Percentiles rank a stretch among this genome's conserved stretches.
phyloP scores from a whole-genome alignment of 2,329 filamentous ascomycete genomes.

The Epichloe sylvatica region DNA sequence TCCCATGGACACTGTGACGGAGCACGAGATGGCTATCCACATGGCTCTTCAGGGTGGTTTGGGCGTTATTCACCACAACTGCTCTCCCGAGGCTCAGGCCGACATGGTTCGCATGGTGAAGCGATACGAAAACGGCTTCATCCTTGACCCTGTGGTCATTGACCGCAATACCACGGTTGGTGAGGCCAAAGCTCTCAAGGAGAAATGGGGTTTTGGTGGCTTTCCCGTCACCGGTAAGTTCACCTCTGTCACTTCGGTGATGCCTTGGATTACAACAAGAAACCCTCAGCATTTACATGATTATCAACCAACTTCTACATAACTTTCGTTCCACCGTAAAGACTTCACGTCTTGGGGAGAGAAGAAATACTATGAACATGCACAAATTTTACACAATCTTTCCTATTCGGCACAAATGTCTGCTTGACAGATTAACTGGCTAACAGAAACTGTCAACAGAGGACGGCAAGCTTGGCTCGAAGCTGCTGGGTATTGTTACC shows the following conservation, averaged over 20 bases:
- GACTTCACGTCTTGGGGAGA: slow-evolving; percentile 74
- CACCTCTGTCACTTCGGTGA: slow-evolving; percentile 8
- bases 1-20: slow-evolving; percentile 98
- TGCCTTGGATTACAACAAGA: background rate
- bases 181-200: slow-evolving; percentile 83
- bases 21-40: slow-evolving; percentile 98
- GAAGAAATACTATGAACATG: slow-evolving; percentile 20
- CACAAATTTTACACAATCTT: slow-evolving; percentile 7
- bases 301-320: slow-evolving; percentile 63
- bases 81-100: slow-evolving; percentile 90
- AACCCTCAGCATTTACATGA: slow-evolving; percentile 39
- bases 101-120: slow-evolving; percentile 99
- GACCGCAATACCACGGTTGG: slow-evolving; percentile 74
- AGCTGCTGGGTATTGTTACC: slow-evolving; percentile 93
- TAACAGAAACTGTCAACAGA: slow-evolving; percentile 40
- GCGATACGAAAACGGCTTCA: slow-evolving; percentile 98
- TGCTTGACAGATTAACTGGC: background rate
- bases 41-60: slow-evolving; percentile 80
- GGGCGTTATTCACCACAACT: slow-evolving; percentile 98
- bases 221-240: slow-evolving; percentile 95
- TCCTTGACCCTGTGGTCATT: slow-evolving; percentile 87
- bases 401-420: background rate
- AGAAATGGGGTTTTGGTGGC: slow-evolving; percentile 96
- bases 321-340: slow-evolving; percentile 99
- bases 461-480: slow-evolving; percentile 81